phyloP scores from a whole-genome alignment of 495 filamentous ascomycete genomes.

The Annulohypoxylon bovei region DNA sequence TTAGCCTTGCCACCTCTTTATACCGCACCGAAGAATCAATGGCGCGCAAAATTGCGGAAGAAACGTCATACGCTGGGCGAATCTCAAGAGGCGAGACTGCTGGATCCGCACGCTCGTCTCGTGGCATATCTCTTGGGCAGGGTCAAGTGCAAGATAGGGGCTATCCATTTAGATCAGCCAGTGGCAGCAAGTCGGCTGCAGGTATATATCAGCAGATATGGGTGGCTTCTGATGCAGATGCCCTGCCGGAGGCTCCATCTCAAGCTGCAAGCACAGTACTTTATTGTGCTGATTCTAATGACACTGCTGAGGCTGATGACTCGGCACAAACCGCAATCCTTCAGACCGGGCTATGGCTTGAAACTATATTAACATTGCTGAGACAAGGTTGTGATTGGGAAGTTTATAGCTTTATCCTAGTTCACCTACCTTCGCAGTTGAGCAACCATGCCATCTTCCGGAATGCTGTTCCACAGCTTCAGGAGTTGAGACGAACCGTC shows the following conservation, averaged over 20 bases:
- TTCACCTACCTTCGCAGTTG: conserved; percentile 87
- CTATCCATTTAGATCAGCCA: conserved; percentile 46
- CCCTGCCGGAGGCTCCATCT: conserved; percentile 58
- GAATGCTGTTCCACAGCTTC: conserved; percentile 74
- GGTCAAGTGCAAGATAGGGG: conserved; percentile 52
- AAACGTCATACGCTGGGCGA: conserved; percentile 55
- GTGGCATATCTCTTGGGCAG: conserved; percentile 61
- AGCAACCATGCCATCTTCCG: conserved; percentile 88
- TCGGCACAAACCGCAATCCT: conserved; percentile 52
- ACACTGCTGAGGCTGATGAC: conserved; percentile 25
- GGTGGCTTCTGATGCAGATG: conserved; percentile 62
- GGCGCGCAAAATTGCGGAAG: conserved; percentile 60
- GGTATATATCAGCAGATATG: conserved; percentile 58
- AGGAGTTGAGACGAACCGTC: conserved; percentile 76
- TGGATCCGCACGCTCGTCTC: conserved; percentile 48
- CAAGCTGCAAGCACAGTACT: conserved; percentile 57
- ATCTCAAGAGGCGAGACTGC: conserved; percentile 50
- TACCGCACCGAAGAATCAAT: conserved; percentile 70
- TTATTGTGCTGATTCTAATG: conserved; percentile 27
- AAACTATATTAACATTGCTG: conserved; percentile 75
- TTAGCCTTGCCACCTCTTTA: conserved; percentile 74
- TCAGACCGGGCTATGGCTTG: conserved; percentile 78
- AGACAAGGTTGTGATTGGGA: conserved; percentile 90
- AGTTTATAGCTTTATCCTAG: conserved; percentile 88
- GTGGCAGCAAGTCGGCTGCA: conserved; percentile 49